Evolutionary conservation across 306 rosid genomes (phyloP).

Genomic region (Gleditsia sinensis): DNA sequence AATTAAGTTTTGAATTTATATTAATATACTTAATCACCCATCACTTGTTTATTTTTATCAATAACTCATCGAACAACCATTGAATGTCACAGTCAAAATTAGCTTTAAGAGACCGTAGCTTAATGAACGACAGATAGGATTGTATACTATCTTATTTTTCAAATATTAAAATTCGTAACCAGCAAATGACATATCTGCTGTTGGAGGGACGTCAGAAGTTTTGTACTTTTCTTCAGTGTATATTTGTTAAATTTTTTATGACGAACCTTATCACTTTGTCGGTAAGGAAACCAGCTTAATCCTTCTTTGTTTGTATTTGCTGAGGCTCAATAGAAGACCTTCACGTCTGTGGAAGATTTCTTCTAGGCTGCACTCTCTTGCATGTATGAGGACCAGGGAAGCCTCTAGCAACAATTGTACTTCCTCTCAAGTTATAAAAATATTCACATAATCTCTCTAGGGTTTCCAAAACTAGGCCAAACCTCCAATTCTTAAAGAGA

Average conservation of each 20-base stretch:
- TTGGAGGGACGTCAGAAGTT: background rate
- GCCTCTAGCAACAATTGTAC: background rate
- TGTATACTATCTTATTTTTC: background rate
- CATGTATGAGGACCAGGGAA: background rate
- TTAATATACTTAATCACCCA: too few species aligned
- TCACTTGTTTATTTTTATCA: too few species aligned
- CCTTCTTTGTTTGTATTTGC: background rate
- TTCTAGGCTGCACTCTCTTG: background rate
- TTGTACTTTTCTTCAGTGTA: background rate
- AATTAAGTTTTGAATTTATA: too few species aligned
- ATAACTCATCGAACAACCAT: too few species aligned
- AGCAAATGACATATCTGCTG: background rate
- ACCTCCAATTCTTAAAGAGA: background rate
- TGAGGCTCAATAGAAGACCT: background rate
- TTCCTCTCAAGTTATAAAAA: background rate
- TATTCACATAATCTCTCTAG: background rate
- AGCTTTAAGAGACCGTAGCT: too few species aligned
- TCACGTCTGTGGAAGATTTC: background rate
- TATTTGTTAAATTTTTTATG: background rate
- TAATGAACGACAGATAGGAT: too few species aligned
- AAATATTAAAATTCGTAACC: background rate
- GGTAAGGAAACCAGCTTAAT: background rate
- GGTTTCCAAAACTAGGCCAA: background rate
- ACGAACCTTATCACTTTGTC: conserved; percentile 5
- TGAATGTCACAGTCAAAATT: too few species aligned